Percentiles rank a stretch among this genome's conserved stretches.
phyloP scores from a whole-genome alignment of 805 yeast species.

The Hanseniaspora thailandica region DNA sequence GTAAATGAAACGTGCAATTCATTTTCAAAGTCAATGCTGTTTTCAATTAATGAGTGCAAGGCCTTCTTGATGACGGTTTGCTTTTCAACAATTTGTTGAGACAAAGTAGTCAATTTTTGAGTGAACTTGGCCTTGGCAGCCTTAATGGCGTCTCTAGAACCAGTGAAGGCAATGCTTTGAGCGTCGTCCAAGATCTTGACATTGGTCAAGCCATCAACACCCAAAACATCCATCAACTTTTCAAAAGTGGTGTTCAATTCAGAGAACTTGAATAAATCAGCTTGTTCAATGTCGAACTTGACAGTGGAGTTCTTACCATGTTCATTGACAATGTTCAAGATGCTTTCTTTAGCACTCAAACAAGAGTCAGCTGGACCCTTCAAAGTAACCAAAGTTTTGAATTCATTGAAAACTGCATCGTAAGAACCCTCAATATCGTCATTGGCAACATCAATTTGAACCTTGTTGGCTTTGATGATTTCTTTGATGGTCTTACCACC shows the following conservation, averaged over 20 bases:
- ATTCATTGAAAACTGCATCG: conserved; percentile 50
- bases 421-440: conserved; percentile 28
- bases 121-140: conserved; percentile 43
- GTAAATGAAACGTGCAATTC: conserved; percentile 44
- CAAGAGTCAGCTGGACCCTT: conserved; percentile 83
- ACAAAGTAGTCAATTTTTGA: conserved; percentile 35
- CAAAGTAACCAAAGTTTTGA: conserved; percentile 48
- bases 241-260: conserved; percentile 22
- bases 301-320: conserved; percentile 51
- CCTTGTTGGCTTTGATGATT: conserved; percentile 54
- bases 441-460: conserved; percentile 50
- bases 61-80: conserved; percentile 52
- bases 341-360: conserved; percentile 55
- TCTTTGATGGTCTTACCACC: conserved; percentile 76
- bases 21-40: conserved; percentile 33
- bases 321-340: conserved; percentile 61
- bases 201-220: conserved; percentile 17
- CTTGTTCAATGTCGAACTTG: conserved; percentile 32
- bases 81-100: conserved; percentile 38
- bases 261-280: conserved; percentile 27
- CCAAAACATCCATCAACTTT: conserved; percentile 27
- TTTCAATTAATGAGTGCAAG: conserved; percentile 55
- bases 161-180: conserved; percentile 45
- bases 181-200: conserved; percentile 19
- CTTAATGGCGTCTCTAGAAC: conserved; percentile 57